Evolutionary conservation across 257 asterid species (phyloP).

Genomic region (Hygrophila difformis): DNA sequence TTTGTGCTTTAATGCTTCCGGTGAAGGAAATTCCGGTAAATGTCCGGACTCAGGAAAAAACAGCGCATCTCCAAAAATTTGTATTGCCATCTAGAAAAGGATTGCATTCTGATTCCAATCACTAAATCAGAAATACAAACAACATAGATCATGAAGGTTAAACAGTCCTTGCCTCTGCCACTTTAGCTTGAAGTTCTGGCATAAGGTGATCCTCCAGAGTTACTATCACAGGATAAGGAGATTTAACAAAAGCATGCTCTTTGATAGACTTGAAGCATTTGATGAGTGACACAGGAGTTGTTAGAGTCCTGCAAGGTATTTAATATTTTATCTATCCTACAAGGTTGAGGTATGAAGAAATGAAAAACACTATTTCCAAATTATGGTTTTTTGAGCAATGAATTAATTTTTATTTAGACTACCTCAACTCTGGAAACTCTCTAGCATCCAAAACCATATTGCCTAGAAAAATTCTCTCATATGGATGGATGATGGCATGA

Average conservation of each 20-base stretch:
- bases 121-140: no score
- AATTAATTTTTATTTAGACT: no score
- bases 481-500: no score
- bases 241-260: conserved; percentile 69
- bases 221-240: conserved; percentile 81
- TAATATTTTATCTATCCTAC: not conserved
- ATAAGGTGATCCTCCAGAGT: conserved; percentile 92
- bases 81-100: conserved; percentile 47
- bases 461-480: no score
- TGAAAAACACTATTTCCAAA: no score
- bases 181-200: conserved; percentile 84
- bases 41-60: conserved; percentile 48
- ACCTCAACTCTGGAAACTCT: no score
- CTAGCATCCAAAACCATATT: no score
- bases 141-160: not conserved
- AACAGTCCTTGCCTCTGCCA: conserved; percentile 53
- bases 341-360: no score
- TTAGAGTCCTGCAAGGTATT: conserved; percentile 67
- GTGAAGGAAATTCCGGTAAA: conserved; percentile 77
- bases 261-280: conserved; percentile 72
- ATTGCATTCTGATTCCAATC: no score
- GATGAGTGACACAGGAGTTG: conserved; percentile 66
- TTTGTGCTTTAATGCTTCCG: conserved; percentile 54
- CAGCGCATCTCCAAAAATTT: conserved; percentile 79
- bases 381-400: no score